Evolutionary conservation across 2,329 filamentous ascomycete genomes (phyloP).

Genomic region (Fusarium chlamydosporum): DNA sequence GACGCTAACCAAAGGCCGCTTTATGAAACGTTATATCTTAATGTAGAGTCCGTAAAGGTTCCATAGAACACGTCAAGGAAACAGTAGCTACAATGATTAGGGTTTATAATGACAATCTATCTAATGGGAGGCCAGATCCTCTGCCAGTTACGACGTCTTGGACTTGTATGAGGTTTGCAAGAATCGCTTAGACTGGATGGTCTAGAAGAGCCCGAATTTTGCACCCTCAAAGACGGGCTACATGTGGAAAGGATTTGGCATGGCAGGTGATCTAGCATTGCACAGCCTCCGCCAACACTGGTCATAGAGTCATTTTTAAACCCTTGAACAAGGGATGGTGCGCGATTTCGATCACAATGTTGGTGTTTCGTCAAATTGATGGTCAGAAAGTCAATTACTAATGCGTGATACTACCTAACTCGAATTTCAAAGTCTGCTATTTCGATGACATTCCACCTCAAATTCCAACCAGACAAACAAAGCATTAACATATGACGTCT

Average conservation of each 20-base stretch:
- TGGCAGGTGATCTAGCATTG: not conserved
- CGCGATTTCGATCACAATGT: not conserved
- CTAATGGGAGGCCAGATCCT: no score
- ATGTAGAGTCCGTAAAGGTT: no score
- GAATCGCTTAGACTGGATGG: no score
- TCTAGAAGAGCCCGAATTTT: no score
- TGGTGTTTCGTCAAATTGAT: not conserved
- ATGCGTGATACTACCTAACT: not conserved
- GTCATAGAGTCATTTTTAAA: not conserved
- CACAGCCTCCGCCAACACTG: not conserved
- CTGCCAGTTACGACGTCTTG: no score
- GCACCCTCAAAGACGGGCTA: not conserved
- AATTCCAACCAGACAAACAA: not conserved
- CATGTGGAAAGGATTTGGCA: not conserved
- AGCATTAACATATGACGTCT: not conserved
- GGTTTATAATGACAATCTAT: no score
- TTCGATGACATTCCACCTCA: not conserved
- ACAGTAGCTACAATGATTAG: no score
- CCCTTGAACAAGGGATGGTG: not conserved
- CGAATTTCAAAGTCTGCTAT: not conserved
- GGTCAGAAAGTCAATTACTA: not conserved
- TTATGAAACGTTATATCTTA: no score
- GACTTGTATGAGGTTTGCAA: no score
- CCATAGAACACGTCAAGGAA: no score
- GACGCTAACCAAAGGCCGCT: no score